Evolutionary conservation across 768 basidiomycete species (phyloP).

Genomic region (Hericium rajendrae): DNA sequence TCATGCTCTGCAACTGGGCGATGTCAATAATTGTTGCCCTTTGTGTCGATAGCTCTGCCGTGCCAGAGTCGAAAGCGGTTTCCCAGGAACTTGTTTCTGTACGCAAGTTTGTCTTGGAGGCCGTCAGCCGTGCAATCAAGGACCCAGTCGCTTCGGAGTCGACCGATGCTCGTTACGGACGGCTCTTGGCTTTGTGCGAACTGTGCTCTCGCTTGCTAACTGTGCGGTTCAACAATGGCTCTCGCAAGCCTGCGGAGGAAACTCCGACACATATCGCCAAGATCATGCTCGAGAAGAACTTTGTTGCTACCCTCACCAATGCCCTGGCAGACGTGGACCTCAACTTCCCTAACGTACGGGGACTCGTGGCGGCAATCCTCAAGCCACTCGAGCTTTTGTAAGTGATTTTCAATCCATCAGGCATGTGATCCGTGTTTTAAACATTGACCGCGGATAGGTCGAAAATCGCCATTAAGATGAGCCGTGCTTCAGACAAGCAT

Average conservation of each 20-base stretch:
- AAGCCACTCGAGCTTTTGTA: slow-evolving; percentile 86
- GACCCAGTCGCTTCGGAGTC: slow-evolving; percentile 54
- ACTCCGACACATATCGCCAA: slow-evolving; percentile 89
- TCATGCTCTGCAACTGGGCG: slow-evolving; percentile 72
- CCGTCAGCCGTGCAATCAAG: slow-evolving; percentile 78
- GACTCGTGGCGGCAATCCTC: slow-evolving; percentile 78
- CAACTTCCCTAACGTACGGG: slow-evolving; percentile 87
- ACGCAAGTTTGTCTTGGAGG: slow-evolving; percentile 88
- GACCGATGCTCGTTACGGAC: slow-evolving; percentile 72
- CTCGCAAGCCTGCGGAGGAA: slow-evolving; percentile 52
- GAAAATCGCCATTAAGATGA: slow-evolving; percentile 98
- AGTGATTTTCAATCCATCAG: slow-evolving; percentile 20
- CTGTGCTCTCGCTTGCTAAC: slow-evolving; percentile 82
- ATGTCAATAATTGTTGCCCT: slow-evolving; percentile 87
- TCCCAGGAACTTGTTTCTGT: slow-evolving; percentile 74
- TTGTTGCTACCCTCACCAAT: slow-evolving; percentile 79
- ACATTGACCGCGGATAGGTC: slow-evolving; percentile 43
- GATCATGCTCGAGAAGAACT: slow-evolving; percentile 97
- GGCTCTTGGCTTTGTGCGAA: slow-evolving; percentile 78
- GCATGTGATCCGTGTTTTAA: slow-evolving; percentile 83
- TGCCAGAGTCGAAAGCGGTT: slow-evolving; percentile 65
- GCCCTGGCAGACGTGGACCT: slow-evolving; percentile 90
- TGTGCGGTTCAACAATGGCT: slow-evolving; percentile 52
- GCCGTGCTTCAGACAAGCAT: slow-evolving; percentile 56
- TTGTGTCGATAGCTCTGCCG: slow-evolving; percentile 74